A percentile compares a stretch with the other conserved stretches of the same genome.
Evolutionary conservation across 2,329 filamentous ascomycete genomes (phyloP).

Genomic region (Botrytis medusae): DNA sequence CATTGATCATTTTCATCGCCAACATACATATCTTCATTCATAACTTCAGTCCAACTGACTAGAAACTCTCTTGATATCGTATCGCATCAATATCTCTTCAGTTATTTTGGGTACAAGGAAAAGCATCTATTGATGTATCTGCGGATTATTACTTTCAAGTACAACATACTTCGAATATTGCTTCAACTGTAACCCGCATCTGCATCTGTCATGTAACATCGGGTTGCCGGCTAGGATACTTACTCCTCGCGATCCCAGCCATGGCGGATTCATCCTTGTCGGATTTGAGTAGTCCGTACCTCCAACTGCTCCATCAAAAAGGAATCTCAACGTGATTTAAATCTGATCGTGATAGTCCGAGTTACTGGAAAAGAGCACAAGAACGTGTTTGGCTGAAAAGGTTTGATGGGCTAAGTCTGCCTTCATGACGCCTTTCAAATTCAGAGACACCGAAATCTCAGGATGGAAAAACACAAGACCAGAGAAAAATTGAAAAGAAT

Average conservation of each 20-base stretch:
- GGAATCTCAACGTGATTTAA: background rate
- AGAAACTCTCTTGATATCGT: background rate
- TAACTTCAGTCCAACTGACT: background rate
- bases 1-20: background rate
- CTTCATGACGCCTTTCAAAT: background rate
- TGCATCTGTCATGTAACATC: constrained; percentile 7
- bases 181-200: background rate
- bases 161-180: background rate
- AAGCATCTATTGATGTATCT: background rate
- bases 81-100: background rate
- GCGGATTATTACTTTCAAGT: background rate
- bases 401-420: too few relatives aligned
- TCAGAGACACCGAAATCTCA: background rate
- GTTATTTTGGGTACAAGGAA: too few relatives aligned
- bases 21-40: background rate
- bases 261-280: background rate
- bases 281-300: background rate
- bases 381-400: constrained; percentile 1
- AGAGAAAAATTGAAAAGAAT: too few relatives aligned
- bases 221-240: background rate
- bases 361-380: constrained; percentile 1
- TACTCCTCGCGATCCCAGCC: background rate
- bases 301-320: background rate
- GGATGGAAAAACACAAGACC: background rate
- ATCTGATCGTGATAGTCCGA: constrained; percentile 1